Conservation (phyloP, 306 rosid genomes). For the Medicago arabica region DNA sequence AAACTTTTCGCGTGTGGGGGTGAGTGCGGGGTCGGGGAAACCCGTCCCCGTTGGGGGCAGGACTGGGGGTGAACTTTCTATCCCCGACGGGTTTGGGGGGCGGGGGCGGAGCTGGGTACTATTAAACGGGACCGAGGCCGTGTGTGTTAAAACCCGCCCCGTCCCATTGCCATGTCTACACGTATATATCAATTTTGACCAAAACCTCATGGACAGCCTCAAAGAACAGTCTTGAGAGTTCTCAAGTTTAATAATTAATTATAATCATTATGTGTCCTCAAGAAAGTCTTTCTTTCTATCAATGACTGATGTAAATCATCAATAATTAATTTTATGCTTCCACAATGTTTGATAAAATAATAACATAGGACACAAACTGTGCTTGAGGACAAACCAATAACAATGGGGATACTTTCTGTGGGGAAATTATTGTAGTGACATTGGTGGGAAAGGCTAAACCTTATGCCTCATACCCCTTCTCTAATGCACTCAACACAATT, state of each 20-base stretch:
- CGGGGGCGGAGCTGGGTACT: no score
- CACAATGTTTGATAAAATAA: slow-evolving; percentile 33
- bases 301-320: neutral
- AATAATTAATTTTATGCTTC: slow-evolving; percentile 11
- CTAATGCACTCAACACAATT: slow-evolving; percentile 1
- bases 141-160: no score
- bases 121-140: no score
- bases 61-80: no score
- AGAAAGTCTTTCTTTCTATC: neutral
- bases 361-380: slow-evolving; percentile 1
- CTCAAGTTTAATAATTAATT: neutral
- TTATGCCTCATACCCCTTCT: neutral
- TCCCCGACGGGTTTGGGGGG: no score
- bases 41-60: no score
- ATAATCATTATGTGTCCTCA: neutral
- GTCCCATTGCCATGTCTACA: no score
- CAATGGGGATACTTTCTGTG: slow-evolving; percentile 24
- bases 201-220: neutral
- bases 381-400: slow-evolving; percentile 19
- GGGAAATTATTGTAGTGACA: slow-evolving; percentile 11
- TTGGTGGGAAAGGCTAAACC: slow-evolving; percentile 23
- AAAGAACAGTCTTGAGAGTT: neutral
- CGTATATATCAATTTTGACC: neutral
- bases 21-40: no score
- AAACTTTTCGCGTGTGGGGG: no score